Percentiles rank a stretch among this genome's conserved stretches.
Evolutionary conservation across 768 basidiomycete genomes (phyloP).

Genomic region (Agaricus sinodeliciosus): DNA sequence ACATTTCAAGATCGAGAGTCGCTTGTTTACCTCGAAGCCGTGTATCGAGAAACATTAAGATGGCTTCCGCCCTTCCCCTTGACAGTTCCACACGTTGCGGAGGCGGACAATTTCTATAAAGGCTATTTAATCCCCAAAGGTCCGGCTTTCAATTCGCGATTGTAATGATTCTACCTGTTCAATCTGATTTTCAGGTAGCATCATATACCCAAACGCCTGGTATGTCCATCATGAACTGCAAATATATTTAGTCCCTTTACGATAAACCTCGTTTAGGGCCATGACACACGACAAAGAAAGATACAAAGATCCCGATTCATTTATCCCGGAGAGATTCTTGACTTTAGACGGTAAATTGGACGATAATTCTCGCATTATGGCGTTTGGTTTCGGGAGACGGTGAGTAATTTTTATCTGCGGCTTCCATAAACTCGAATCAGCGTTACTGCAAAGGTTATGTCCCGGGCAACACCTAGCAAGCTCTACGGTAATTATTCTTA

Average conservation of each 20-base stretch:
- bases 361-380: conserved; percentile 10
- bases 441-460: background rate
- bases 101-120: conserved; percentile 19
- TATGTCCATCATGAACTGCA: background rate
- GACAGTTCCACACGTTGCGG: conserved; percentile 16
- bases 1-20: conserved; percentile 16
- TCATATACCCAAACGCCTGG: conserved; percentile 6
- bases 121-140: conserved; percentile 19
- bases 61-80: conserved; percentile 13
- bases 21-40: conserved; percentile 18
- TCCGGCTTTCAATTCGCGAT: background rate
- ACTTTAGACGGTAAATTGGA: conserved; percentile 14
- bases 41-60: conserved; percentile 13
- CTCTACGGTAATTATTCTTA: background rate
- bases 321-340: conserved; percentile 28
- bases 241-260: background rate
- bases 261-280: conserved; percentile 14
- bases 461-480: conserved; percentile 7
- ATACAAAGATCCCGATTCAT: conserved; percentile 25
- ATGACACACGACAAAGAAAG: conserved; percentile 24
- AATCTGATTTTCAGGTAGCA: background rate
- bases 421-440: background rate
- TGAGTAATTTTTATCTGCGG: background rate
- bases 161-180: background rate
- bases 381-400: conserved; percentile 19